Conservation (phyloP, 192 early-diverging fungal species). For the Entomortierella beljakovae region DNA sequence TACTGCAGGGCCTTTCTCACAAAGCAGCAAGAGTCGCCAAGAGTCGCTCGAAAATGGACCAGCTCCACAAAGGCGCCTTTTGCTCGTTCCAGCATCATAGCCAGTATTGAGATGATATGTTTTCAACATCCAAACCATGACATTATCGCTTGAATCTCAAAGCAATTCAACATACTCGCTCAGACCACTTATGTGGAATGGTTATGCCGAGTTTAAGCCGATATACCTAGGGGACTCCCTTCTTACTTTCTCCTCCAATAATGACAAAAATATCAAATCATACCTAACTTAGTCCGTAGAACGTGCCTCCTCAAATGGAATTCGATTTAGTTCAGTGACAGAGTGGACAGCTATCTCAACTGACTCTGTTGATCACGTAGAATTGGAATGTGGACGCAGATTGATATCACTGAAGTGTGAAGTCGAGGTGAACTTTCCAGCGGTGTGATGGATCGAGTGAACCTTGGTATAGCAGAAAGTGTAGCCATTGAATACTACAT, state of each 20-base stretch:
- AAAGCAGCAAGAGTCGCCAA: constrained; percentile 78
- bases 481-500: constrained; percentile 43
- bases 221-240: constrained; percentile 80
- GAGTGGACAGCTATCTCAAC: constrained; percentile 71
- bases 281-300: constrained; percentile 90
- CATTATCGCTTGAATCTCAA: constrained; percentile 92
- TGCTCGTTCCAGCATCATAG: constrained; percentile 67
- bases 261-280: constrained; percentile 6
- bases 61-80: constrained; percentile 66
- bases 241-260: constrained; percentile 44
- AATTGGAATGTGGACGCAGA: constrained; percentile 64
- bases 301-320: constrained; percentile 80
- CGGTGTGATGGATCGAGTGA: constrained; percentile 77
- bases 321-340: constrained; percentile 75
- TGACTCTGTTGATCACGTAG: constrained; percentile 60
- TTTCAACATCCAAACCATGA: constrained; percentile 92
- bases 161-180: constrained; percentile 85
- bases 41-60: no score
- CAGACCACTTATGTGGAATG: constrained; percentile 76
- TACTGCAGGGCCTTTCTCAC: constrained; percentile 71
- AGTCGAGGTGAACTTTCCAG: constrained; percentile 75
- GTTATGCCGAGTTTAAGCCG: constrained; percentile 79
- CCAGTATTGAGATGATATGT: constrained; percentile 94
- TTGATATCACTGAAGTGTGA: constrained; percentile 62
- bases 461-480: constrained; percentile 49